Conservation (phyloP, 2,329 filamentous ascomycete species). For the Microcyclospora pomicola region DNA sequence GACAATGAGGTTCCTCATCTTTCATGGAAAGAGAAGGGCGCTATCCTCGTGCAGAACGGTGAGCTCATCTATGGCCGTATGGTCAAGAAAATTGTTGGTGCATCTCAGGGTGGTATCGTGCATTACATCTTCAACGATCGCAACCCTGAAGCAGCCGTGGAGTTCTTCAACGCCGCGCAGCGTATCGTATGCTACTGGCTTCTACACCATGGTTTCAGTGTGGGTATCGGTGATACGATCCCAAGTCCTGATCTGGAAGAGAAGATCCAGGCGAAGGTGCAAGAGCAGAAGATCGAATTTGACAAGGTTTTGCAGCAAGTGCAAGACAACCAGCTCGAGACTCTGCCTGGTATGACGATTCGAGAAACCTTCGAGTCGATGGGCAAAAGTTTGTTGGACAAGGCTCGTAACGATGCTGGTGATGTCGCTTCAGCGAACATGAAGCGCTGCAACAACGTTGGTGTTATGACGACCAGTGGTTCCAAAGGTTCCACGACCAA, state of each 20-base stretch:
- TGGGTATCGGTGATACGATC: conserved; percentile 96
- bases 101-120: conserved; percentile 76
- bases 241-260: conserved; percentile 74
- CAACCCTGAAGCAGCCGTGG: conserved; percentile 71
- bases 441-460: conserved; percentile 92
- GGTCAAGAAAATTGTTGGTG: conserved; percentile 89
- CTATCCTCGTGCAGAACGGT: conserved; percentile 69
- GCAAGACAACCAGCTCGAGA: conserved; percentile 75
- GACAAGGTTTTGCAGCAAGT: conserved; percentile 61
- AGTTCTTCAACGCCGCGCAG: conserved; percentile 91
- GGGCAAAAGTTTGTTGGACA: conserved; percentile 86
- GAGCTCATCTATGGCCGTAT: conserved; percentile 82
- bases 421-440: conserved; percentile 80
- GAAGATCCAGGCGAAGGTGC: conserved; percentile 70
- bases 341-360: conserved; percentile 95
- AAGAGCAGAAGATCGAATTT: conserved; percentile 69
- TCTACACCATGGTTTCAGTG: conserved; percentile 89
- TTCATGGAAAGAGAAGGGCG: conserved; percentile 30
- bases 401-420: conserved; percentile 91
- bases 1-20: conserved; percentile 13
- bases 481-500: conserved; percentile 99
- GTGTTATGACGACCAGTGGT: conserved; percentile 89
- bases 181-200: conserved; percentile 96
- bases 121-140: conserved; percentile 96
- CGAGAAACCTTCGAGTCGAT: conserved; percentile 97